These are phyloP conservation scores for Coemansia sp. DNA, from an alignment of 192 early-diverging fungal species.

Conservation along the genomic window DNA sequence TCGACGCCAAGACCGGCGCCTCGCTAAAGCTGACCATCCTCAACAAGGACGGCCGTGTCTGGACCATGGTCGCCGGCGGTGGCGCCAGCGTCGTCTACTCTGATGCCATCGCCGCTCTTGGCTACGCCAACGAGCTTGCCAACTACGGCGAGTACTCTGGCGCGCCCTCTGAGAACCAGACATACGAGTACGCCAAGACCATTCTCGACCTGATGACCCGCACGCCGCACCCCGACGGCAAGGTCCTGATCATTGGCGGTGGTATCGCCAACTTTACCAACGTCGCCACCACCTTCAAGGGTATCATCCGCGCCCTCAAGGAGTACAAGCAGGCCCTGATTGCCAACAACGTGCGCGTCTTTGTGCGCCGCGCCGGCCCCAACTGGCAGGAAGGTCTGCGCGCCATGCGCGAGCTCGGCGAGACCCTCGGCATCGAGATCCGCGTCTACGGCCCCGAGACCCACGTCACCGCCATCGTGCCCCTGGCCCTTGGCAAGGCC, in stretches of 20 bases:
- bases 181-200: constrained; percentile 99
- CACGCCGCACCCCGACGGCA: constrained; percentile 78
- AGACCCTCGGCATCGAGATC: constrained; percentile 90
- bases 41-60: constrained; percentile 92
- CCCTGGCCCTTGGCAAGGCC: constrained; percentile 72
- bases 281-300: constrained; percentile 99
- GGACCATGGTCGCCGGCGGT: constrained; percentile 99
- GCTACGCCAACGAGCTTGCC: constrained; percentile 90
- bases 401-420: constrained; percentile 89
- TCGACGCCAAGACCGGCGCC: constrained; percentile 98
- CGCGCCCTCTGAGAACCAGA: constrained; percentile 98
- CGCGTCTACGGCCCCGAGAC: constrained; percentile 96
- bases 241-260: constrained; percentile 97
- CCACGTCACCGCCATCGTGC: constrained; percentile 98
- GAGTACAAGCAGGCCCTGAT: constrained; percentile 90
- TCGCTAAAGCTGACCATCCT: constrained; percentile 97
- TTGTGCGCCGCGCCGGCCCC: constrained; percentile 96
- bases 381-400: constrained; percentile 99
- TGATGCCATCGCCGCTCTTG: constrained; percentile 97
- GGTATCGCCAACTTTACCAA: constrained; percentile 99
- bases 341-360: constrained; percentile 86
- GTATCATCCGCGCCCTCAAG: constrained; percentile 89
- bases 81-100: constrained; percentile 98
- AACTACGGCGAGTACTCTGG: constrained; percentile 99
- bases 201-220: constrained; percentile 98